Evolutionary conservation across 2,329 filamentous ascomycete genomes (phyloP), one percentile per base, ranked within the genome.

Genomic region (Neopestalotiopsis sp.): DNA sequence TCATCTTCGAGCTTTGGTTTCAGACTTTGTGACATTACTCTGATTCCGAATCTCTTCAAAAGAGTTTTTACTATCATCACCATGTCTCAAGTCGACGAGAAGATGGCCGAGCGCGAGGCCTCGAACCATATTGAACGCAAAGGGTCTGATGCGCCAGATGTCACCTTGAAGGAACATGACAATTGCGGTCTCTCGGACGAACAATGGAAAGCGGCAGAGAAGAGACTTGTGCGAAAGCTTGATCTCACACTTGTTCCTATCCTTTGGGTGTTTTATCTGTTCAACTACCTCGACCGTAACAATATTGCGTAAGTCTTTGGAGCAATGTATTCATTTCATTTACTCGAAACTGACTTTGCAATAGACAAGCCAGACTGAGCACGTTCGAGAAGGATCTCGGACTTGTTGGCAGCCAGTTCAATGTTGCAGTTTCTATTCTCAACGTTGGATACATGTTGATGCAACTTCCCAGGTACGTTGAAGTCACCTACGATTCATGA

Each of bases 241-340:
- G 80, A 81, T 66, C 62, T 75, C 32, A 77, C 76, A 66, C 80
- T 81, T 56, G 77, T 81, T 69, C 80, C 80, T 12, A 77, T 73
- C 14, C 71, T 81, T 5, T 81, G 79, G 78, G 66, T 75, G 28
- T 80, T 78, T 73, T 69, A 74, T 67, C 72, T 76, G 65, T 69
- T 77, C 65, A 79, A 76, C 69, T 78, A 76, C 61, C 74, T 80
- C 13, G 78, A 79, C 66, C 74, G 79, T 32, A 79, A 78, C 69
- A 85, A 88, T 69, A 87, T 88, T 69, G 85, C 87, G 9, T 84
- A 74, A 30, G 83, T 59, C 24, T 4, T 59, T 75, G 77, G 64
- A 78, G 74, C 34, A 77, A 79, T 61, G 73, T 78, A 32, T 77
- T 78, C 34, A 10, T 45, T 2, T 75, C 3, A 3, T 45, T 76